Conservation (phyloP, 2,329 filamentous ascomycete species). For the Clarireedia paspali region DNA sequence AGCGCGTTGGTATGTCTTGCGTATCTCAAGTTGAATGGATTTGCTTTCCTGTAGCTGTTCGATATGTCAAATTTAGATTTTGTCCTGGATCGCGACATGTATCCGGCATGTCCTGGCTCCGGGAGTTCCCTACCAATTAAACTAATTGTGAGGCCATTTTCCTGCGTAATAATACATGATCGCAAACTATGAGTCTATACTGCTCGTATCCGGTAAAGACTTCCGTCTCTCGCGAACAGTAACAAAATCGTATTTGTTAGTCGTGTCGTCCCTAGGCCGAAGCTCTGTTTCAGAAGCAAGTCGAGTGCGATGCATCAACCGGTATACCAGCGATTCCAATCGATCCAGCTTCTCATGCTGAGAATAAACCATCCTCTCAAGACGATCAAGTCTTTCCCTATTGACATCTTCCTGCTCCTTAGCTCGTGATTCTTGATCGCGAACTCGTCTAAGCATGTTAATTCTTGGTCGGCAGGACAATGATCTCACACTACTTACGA, state of each 20-base stretch:
- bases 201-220: no score
- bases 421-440: conserved; percentile 19
- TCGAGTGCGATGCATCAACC: conserved; percentile 13
- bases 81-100: neutral
- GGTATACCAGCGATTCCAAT: conserved; percentile 19
- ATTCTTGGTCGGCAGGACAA: neutral
- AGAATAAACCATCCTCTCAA: conserved; percentile 16
- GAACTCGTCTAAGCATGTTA: conserved; percentile 16
- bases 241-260: no score
- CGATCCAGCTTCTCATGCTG: conserved; percentile 23
- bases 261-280: neutral
- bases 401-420: conserved; percentile 17
- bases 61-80: conserved; percentile 1
- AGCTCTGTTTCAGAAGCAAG: neutral
- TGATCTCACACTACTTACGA: conserved; percentile 28
- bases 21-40: conserved; percentile 23
- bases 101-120: no score
- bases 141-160: no score
- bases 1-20: conserved; percentile 36
- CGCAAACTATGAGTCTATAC: no score
- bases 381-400: conserved; percentile 16
- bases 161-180: no score
- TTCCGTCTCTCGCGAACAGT: neutral
- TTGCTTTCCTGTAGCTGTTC: conserved; percentile 18
- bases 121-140: no score